These are phyloP conservation scores for Termitomyces sp. DNA, from an alignment of 768 basidiomycete species.

Conservation along the genomic window DNA sequence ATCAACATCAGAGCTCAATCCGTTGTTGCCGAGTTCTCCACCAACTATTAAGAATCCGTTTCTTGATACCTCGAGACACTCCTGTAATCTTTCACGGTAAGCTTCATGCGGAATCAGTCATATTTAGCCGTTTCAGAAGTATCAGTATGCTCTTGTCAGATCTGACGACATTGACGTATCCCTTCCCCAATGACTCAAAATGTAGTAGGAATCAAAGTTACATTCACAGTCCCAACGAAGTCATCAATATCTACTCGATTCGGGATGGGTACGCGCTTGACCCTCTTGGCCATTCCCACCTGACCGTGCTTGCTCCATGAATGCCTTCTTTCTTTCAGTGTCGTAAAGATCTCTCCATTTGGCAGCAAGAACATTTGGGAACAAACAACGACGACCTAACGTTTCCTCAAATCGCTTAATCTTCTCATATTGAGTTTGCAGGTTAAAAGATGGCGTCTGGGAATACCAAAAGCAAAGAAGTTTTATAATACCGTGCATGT, in stretches of 20 bases:
- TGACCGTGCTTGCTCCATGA: conserved; percentile 26
- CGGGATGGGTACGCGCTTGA: conserved; percentile 21
- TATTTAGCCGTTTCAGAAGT: not conserved
- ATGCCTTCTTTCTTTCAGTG: conserved; percentile 14
- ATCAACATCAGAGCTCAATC: not conserved
- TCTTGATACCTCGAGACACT: no score
- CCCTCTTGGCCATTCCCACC: conserved; percentile 30
- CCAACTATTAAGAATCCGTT: not conserved
- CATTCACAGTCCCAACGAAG: not conserved
- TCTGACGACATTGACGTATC: no score
- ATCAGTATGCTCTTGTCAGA: not conserved
- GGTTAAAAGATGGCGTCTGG: conserved; percentile 45
- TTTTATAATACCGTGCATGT: not conserved
- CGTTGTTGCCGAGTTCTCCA: not conserved
- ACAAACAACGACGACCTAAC: conserved; percentile 28
- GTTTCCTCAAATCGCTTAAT: conserved; percentile 59
- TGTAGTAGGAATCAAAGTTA: not conserved
- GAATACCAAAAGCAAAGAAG: not conserved
- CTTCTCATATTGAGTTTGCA: conserved; percentile 56
- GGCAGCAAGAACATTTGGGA: conserved; percentile 54
- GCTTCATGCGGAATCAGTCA: no score
- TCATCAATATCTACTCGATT: not conserved
- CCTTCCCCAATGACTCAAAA: no score
- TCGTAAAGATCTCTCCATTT: conserved; percentile 52
- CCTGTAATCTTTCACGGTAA: no score